Evolutionary conservation across 805 yeast genomes (phyloP).

Genomic region (Lipomyces mesembrius): DNA sequence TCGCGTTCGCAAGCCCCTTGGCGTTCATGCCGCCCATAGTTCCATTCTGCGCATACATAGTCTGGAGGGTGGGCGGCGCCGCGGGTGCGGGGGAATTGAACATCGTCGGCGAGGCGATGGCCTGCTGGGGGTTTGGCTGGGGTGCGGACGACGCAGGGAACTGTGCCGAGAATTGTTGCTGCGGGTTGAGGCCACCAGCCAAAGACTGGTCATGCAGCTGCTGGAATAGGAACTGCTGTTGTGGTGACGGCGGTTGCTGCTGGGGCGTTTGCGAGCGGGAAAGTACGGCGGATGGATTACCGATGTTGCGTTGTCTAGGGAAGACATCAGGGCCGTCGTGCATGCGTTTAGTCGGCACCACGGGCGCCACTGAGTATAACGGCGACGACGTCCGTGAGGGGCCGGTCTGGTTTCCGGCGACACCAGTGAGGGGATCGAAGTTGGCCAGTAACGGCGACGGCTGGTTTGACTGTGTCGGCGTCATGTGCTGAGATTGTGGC

Average conservation of each 20-base stretch:
- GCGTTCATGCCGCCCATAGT: neutral
- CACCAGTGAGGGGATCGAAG: slow-evolving; percentile 11
- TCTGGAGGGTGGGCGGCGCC: slow-evolving; percentile 12
- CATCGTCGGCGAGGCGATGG: slow-evolving; percentile 2
- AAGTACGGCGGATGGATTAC: neutral
- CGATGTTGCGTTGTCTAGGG: slow-evolving; percentile 6
- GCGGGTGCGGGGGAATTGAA: slow-evolving; percentile 3
- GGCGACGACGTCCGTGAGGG: slow-evolving; percentile 27
- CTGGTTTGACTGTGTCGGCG: slow-evolving; percentile 5
- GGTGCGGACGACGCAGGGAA: slow-evolving; percentile 8
- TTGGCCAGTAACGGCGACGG: slow-evolving; percentile 9
- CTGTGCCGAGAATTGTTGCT: slow-evolving; percentile 12
- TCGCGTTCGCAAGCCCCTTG: neutral
- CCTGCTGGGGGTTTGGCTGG: neutral
- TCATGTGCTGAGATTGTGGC: slow-evolving; percentile 19
- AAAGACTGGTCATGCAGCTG: slow-evolving; percentile 14
- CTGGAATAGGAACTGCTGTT: slow-evolving; percentile 20
- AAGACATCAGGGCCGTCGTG: slow-evolving; percentile 12
- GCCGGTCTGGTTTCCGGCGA: neutral
- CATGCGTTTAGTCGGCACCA: slow-evolving; percentile 25
- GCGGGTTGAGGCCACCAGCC: neutral
- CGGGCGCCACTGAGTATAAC: slow-evolving; percentile 25
- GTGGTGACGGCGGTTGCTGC: slow-evolving; percentile 15
- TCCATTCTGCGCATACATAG: slow-evolving; percentile 11
- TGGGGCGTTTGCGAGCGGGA: slow-evolving; percentile 17